These are phyloP conservation scores for Blepharisma japonicum DNA, from an alignment of 73 alveolate species.

Conservation along the genomic window DNA sequence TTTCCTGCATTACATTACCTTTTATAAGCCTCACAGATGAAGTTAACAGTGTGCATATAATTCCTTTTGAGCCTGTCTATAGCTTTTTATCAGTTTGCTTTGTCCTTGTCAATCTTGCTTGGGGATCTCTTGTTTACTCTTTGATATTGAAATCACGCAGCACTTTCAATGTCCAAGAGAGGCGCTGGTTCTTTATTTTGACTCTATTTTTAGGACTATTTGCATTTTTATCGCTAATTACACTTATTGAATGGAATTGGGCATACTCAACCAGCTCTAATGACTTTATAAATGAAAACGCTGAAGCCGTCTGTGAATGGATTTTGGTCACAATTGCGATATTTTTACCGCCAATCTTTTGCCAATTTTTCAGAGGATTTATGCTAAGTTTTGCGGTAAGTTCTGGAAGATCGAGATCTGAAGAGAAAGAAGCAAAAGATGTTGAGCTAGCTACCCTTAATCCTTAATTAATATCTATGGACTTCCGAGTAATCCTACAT, in stretches of 20 bases:
- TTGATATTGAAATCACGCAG: background rate
- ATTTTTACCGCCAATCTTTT: background rate
- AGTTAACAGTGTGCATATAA: background rate
- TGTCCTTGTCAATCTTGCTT: background rate
- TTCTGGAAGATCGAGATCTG: too few relatives aligned
- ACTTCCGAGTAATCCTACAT: too few relatives aligned
- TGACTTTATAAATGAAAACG: background rate
- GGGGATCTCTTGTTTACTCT: background rate
- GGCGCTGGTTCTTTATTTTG: background rate
- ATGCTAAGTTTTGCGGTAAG: too few relatives aligned
- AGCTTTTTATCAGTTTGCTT: background rate
- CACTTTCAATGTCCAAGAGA: background rate
- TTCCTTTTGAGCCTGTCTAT: background rate
- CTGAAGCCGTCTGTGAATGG: background rate
- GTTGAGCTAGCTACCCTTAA: too few relatives aligned
- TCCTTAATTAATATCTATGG: too few relatives aligned
- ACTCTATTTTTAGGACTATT: background rate
- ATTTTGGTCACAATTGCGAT: background rate
- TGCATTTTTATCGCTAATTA: background rate
- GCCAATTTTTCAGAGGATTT: background rate
- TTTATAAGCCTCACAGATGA: background rate
- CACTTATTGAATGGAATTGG: conserved; percentile 1
- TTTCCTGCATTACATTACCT: conserved; percentile 1
- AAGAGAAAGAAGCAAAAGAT: too few relatives aligned
- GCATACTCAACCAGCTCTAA: background rate